Conservation (phyloP, 768 basidiomycete genomes). For the Suillus bovinus region DNA sequence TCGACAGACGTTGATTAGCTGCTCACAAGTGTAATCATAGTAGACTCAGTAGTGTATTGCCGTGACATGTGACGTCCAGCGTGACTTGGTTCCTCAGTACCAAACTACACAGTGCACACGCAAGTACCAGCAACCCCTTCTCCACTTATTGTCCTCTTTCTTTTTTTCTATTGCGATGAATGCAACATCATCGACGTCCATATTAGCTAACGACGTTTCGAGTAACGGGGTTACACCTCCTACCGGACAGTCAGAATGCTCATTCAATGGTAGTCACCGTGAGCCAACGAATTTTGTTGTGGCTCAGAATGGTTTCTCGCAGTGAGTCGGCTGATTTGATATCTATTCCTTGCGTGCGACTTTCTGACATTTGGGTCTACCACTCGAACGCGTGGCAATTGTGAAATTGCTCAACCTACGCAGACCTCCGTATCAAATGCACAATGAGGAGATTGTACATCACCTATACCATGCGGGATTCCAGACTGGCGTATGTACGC, state of each 20-base stretch:
- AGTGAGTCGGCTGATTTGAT: constrained; percentile 43
- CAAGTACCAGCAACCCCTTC: not conserved
- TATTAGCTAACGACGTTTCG: constrained; percentile 36
- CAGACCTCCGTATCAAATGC: constrained; percentile 53
- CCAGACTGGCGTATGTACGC: constrained; percentile 70
- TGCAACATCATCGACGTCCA: constrained; percentile 34
- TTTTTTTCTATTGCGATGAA: constrained; percentile 20
- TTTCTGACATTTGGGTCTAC: constrained; percentile 4
- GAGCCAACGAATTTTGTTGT: constrained; percentile 38
- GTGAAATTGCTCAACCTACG: constrained; percentile 11
- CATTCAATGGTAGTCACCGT: constrained; percentile 37
- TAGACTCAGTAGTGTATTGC: not conserved
- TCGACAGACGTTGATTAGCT: constrained; percentile 22
- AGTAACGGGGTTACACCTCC: constrained; percentile 48
- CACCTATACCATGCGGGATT: constrained; percentile 81
- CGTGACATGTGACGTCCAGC: constrained; percentile 5
- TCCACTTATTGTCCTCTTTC: not conserved
- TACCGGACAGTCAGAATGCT: constrained; percentile 38
- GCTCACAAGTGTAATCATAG: constrained; percentile 13
- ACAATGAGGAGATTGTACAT: constrained; percentile 77
- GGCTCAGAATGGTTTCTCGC: constrained; percentile 53
- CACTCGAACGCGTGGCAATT: constrained; percentile 12
- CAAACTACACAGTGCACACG: not conserved
- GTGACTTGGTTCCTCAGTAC: not conserved
- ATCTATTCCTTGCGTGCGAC: constrained; percentile 10